Conservation (phyloP, 805 yeast species). For the Candida broadrunensis region DNA sequence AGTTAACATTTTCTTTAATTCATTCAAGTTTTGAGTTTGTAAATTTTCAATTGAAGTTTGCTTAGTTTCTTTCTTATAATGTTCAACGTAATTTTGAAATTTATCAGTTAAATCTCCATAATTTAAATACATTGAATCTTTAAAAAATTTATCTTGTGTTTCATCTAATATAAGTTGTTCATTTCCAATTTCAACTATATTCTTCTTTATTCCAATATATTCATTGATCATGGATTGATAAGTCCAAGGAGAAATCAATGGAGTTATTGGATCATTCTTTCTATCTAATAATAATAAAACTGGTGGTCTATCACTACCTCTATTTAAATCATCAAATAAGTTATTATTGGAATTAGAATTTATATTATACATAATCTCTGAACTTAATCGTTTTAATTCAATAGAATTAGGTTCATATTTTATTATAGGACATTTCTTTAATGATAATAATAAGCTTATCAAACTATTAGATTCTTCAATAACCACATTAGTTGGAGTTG, state of each 20-base stretch:
- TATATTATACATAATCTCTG: slow-evolving; percentile 58
- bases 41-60: slow-evolving; percentile 57
- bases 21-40: slow-evolving; percentile 66
- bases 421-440: slow-evolving; percentile 75
- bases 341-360: slow-evolving; percentile 52
- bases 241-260: slow-evolving; percentile 93
- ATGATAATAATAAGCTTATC: slow-evolving; percentile 60
- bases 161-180: slow-evolving; percentile 48
- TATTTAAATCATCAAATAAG: slow-evolving; percentile 63
- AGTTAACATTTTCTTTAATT: slow-evolving; percentile 87
- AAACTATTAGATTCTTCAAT: slow-evolving; percentile 39
- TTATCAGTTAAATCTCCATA: slow-evolving; percentile 93
- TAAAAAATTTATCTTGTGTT: slow-evolving; percentile 71
- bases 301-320: slow-evolving; percentile 65
- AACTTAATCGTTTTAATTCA: slow-evolving; percentile 62
- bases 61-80: slow-evolving; percentile 78
- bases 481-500: slow-evolving; percentile 2
- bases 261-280: slow-evolving; percentile 88
- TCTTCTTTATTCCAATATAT: slow-evolving; percentile 75
- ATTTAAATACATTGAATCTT: slow-evolving; percentile 79
- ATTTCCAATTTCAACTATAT: slow-evolving; percentile 66
- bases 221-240: slow-evolving; percentile 98
- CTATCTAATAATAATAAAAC: slow-evolving; percentile 76
- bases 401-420: slow-evolving; percentile 74
- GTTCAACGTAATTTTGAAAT: slow-evolving; percentile 79